Conservation (phyloP, 2,329 filamentous ascomycete genomes). For the Coniochaeta prunicola region DNA sequence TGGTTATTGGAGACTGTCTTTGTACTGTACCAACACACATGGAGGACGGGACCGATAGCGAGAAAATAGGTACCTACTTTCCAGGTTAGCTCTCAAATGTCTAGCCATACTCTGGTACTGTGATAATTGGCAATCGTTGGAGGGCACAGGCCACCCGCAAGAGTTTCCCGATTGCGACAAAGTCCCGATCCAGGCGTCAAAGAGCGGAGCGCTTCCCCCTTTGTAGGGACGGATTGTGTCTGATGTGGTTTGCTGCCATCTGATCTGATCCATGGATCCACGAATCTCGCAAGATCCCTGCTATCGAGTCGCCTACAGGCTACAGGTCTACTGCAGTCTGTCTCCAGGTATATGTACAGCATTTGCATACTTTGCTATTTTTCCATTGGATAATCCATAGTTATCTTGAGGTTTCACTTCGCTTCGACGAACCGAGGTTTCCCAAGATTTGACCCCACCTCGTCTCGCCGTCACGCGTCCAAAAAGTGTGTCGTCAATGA, state of each 20-base stretch:
- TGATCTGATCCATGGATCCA: too few relatives aligned
- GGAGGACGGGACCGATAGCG: not conserved
- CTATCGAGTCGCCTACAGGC: not conserved
- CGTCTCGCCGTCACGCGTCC: not conserved
- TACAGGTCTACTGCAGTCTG: not conserved
- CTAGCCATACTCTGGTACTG: too few relatives aligned
- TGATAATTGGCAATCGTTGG: not conserved
- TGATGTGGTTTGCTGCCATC: not conserved
- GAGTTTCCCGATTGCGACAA: constrained; percentile 3
- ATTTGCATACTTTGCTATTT: too few relatives aligned
- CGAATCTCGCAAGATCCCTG: not conserved
- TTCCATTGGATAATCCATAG: too few relatives aligned
- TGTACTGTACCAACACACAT: not conserved
- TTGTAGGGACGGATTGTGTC: too few relatives aligned
- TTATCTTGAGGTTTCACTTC: too few relatives aligned
- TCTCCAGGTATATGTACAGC: not conserved
- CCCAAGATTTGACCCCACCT: not conserved
- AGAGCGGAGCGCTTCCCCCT: not conserved
- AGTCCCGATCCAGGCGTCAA: constrained; percentile 1
- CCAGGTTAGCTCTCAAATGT: too few relatives aligned
- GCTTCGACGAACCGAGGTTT: not conserved
- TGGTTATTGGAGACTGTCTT: too few relatives aligned
- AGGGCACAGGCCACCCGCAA: constrained; percentile 4
- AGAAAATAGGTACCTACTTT: too few relatives aligned
- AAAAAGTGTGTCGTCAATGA: not conserved